Conservation (phyloP, 176 grass and related monocot genomes). For the Dendrocalamus sinicus region DNA sequence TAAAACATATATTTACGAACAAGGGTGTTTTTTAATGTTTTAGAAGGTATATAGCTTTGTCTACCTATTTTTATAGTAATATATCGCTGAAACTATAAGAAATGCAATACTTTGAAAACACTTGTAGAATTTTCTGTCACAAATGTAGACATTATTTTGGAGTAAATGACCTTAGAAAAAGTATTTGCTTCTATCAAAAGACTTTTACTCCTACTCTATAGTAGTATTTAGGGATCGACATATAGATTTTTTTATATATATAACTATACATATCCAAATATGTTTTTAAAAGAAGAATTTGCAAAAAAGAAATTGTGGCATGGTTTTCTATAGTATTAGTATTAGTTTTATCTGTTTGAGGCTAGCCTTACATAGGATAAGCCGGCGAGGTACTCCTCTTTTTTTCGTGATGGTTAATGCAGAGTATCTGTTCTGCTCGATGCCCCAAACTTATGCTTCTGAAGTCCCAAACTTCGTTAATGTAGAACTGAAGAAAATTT, state of each 20-base stretch:
- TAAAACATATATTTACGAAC: background rate
- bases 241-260: background rate
- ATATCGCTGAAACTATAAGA: background rate
- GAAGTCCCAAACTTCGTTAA: background rate
- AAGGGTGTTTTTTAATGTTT: background rate
- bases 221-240: background rate
- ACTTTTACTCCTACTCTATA: background rate
- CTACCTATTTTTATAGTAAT: background rate
- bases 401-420: background rate
- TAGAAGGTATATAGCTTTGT: constrained; percentile 2
- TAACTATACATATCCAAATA: background rate
- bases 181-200: background rate
- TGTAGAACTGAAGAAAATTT: background rate
- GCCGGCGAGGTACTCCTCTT: background rate
- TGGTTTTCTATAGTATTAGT: background rate
- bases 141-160: background rate
- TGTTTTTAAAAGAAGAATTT: background rate
- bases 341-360: background rate
- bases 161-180: background rate
- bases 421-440: background rate
- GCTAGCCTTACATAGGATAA: background rate
- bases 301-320: background rate
- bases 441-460: background rate
- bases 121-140: background rate
- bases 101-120: background rate